Conservation (phyloP, 495 filamentous ascomycete species). For the Neurospora intermedia region DNA sequence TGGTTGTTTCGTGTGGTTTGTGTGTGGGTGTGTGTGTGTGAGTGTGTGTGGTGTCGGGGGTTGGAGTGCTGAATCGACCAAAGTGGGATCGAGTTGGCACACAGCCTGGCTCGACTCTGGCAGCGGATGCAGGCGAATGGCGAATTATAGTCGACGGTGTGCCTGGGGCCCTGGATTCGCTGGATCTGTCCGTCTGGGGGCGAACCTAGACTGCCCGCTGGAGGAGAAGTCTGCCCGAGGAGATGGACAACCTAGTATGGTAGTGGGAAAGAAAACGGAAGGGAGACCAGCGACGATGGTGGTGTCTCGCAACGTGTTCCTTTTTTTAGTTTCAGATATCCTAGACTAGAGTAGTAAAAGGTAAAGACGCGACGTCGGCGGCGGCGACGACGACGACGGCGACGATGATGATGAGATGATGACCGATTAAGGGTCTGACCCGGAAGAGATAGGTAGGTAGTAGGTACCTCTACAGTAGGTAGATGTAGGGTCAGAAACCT, state of each 20-base stretch:
- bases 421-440: background rate
- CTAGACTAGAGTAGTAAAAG: background rate
- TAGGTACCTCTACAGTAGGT: no score
- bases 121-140: background rate
- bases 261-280: background rate
- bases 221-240: background rate
- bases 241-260: background rate
- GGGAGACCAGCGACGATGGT: background rate
- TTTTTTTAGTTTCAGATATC: background rate
- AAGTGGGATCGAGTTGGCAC: background rate
- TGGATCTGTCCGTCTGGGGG: background rate
- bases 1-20: background rate
- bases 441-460: background rate
- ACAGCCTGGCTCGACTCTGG: background rate
- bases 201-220: background rate
- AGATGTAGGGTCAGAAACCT: background rate
- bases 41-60: background rate
- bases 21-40: background rate
- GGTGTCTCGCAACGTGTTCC: background rate
- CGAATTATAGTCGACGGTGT: background rate
- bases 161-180: background rate
- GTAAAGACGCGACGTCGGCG: no score
- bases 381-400: background rate
- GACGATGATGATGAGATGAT: background rate
- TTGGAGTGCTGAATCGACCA: background rate